A percentile compares a stretch with the other conserved stretches of the same genome.
phyloP scores from a whole-genome alignment of 2,329 filamentous ascomycete genomes.

The Fusarium sororula region DNA sequence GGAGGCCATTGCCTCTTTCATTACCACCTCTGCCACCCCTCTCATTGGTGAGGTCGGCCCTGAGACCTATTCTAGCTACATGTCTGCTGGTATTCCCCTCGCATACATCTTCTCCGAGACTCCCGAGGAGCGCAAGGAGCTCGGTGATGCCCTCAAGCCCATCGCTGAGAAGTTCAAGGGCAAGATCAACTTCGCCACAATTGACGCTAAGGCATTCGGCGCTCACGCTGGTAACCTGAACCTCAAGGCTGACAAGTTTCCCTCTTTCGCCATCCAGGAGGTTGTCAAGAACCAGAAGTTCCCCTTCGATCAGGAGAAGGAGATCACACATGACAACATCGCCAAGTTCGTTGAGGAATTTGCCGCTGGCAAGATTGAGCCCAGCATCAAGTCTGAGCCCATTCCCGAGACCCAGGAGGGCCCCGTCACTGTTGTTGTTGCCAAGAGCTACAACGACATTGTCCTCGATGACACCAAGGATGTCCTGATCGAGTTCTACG shows the following conservation, averaged over 20 bases:
- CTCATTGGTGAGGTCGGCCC: constrained; percentile 96
- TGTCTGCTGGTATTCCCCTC: constrained; percentile 89
- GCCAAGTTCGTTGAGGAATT: constrained; percentile 87
- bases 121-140: constrained; percentile 83
- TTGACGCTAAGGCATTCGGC: constrained; percentile 93
- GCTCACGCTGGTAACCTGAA: constrained; percentile 97
- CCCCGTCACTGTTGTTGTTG: constrained; percentile 86
- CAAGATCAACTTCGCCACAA: constrained; percentile 96
- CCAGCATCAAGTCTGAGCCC: constrained; percentile 98
- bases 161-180: constrained; percentile 93
- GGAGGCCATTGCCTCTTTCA: constrained; percentile 82
- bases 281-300: constrained; percentile 96
- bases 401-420: constrained; percentile 94
- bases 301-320: constrained; percentile 86
- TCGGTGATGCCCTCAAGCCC: constrained; percentile 81
- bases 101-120: constrained; percentile 98
- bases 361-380: constrained; percentile 85
- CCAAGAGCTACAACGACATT: constrained; percentile 90
- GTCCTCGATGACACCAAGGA: constrained; percentile 96
- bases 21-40: constrained; percentile 85
- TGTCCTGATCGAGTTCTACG: constrained; percentile 97
- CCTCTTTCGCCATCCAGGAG: constrained; percentile 97
- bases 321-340: constrained; percentile 77
- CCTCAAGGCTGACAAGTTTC: constrained; percentile 94
- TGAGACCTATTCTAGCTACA: constrained; percentile 96